Base-by-base conservation (phyloP, 2,329 filamentous ascomycete species). In the Ophiostoma angusticollis region DNA sequence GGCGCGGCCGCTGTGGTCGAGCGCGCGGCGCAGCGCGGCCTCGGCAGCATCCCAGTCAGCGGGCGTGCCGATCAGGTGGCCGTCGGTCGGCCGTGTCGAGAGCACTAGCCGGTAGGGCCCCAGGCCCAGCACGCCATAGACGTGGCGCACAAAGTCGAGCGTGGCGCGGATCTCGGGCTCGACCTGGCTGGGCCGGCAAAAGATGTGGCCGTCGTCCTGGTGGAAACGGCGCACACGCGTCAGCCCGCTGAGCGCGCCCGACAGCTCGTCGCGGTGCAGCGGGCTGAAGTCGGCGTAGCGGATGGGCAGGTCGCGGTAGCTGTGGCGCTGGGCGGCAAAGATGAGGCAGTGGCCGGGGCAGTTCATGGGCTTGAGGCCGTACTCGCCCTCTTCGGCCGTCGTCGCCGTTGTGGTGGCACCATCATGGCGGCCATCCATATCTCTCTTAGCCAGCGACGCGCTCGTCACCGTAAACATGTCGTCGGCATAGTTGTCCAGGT, bases 281-380 rank as follows among this genome's bases (percentile, higher is more conserved):
- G 93, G 84, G 58, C 89, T 89, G 59, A 96, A 96, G 58, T 98
- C 91, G 37, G 91, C 89, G 63, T 94, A 82, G 54, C 91, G 74
- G 63, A 93, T 80, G 21, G 91, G 91, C 42, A 98, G 67, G 51
- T 96, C 86, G 52, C 82, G 72, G 61, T 96, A 94, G 60, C 81
- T 91, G 52, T 84, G 74, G 54, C 84, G 82, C 39, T 82, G 74
- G 59, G 89, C 80, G 35, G 72, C 75, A 59, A 94, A 94, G 53
- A 95, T 80, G 48, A 91, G 65, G 60, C 84, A 93, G 62, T 96
- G 89, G 21, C 86, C 86, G 4, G 91, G 91, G 63, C 91, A 98
- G 65, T 96, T 96, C 91, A 93, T 93, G 12, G 85, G 85, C 58
- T 93, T 93, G 49, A 93, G 63, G 14, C 83, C 84, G 58, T 84